These are phyloP conservation scores for Delitschia confertaspora DNA, from an alignment of 495 filamentous ascomycete species.

Conservation along the genomic window DNA sequence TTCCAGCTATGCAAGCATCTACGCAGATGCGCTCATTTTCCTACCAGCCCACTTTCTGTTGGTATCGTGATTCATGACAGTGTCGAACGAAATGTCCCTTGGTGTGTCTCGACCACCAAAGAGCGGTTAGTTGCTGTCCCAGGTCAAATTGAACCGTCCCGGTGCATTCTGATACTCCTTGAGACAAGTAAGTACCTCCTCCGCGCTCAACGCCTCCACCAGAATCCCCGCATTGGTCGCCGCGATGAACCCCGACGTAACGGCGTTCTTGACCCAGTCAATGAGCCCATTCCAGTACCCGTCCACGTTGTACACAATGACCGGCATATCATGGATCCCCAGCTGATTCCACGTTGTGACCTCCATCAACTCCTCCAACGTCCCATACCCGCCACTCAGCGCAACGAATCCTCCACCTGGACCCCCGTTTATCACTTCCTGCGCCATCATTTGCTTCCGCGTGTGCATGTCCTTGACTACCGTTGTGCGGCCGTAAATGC, in stretches of 20 bases:
- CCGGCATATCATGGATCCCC: conserved; percentile 76
- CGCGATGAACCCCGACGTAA: conserved; percentile 66
- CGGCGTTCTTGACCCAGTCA: conserved; percentile 70
- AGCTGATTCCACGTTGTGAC: conserved; percentile 96
- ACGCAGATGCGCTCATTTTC: too few species aligned
- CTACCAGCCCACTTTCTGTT: too few species aligned
- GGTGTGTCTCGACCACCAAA: too few species aligned
- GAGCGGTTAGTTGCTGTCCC: too few species aligned
- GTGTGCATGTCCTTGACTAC: conserved; percentile 93
- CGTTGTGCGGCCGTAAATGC: conserved; percentile 70
- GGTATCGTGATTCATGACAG: too few species aligned
- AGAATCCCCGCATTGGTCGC: conserved; percentile 61
- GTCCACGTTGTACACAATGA: conserved; percentile 75
- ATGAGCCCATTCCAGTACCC: conserved; percentile 87
- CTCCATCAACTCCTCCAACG: conserved; percentile 94
- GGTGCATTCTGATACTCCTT: conserved; percentile 65
- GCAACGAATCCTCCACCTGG: conserved; percentile 84
- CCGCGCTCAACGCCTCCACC: conserved; percentile 60
- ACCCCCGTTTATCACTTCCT: conserved; percentile 70
- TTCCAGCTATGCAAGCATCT: background rate
- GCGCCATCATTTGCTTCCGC: conserved; percentile 85
- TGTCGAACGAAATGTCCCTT: too few species aligned
- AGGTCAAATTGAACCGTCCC: conserved; percentile 69
- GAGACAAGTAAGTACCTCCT: conserved; percentile 62
- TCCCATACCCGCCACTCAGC: conserved; percentile 84